These are phyloP conservation scores for Candida xiaguanensis DNA, from an alignment of 805 yeast genomes.

Conservation along the genomic window DNA sequence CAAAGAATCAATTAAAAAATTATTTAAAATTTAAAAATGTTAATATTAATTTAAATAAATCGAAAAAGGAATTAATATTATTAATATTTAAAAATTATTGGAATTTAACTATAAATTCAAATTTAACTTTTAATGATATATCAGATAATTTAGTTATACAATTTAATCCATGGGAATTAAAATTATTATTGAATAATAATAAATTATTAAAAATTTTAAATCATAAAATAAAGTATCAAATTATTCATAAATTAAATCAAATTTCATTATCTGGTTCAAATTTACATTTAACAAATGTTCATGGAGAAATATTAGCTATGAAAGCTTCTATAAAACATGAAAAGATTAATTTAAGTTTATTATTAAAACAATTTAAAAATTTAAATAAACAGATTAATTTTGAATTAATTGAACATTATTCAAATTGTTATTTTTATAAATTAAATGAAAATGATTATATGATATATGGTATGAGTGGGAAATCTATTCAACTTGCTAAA, in stretches of 20 bases:
- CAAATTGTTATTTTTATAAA: conserved; percentile 16
- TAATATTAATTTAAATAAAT: neutral
- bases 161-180: conserved; percentile 4
- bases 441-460: conserved; percentile 22
- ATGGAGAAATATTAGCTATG: neutral
- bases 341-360: neutral
- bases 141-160: conserved; percentile 4
- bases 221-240: neutral
- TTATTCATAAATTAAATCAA: neutral
- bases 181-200: neutral
- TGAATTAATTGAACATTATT: neutral
- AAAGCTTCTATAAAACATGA: conserved; percentile 1
- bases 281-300: neutral
- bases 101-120: neutral
- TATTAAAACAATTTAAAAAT: conserved; percentile 1
- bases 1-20: conserved; percentile 12
- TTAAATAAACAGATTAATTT: neutral
- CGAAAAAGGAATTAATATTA: neutral
- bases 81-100: neutral
- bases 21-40: conserved; percentile 7
- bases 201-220: neutral
- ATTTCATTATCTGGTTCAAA: conserved; percentile 1
- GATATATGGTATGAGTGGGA: conserved; percentile 16
- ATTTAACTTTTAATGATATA: conserved; percentile 2
- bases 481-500: conserved; percentile 35